These are phyloP conservation scores for Trichocladium uniseriatum DNA, from an alignment of 495 filamentous ascomycete genomes.

Conservation along the genomic window DNA sequence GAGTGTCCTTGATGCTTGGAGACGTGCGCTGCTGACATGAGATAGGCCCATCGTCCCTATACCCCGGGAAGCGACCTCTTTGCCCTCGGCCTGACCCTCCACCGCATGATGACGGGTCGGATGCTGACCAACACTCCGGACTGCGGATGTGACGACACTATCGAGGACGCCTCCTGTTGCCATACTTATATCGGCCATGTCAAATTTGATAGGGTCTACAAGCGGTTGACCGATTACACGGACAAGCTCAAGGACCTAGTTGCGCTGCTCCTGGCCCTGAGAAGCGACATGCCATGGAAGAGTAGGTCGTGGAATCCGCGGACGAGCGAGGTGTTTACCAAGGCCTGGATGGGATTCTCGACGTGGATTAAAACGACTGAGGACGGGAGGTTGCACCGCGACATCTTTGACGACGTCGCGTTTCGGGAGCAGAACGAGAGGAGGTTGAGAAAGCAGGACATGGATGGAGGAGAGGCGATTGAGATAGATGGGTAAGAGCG, in stretches of 20 bases:
- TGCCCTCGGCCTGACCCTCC: constrained; percentile 29
- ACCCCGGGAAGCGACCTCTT: constrained; percentile 28
- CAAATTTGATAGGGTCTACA: constrained; percentile 15
- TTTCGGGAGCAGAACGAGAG: constrained; percentile 13
- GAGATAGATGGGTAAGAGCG: too few species aligned
- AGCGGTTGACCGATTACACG: constrained; percentile 16
- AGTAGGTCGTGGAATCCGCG: too few species aligned
- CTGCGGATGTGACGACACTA: constrained; percentile 10
- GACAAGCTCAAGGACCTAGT: constrained; percentile 17
- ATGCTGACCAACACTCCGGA: constrained; percentile 19
- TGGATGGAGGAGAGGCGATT: background rate
- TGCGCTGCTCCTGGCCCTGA: constrained; percentile 14
- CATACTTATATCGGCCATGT: constrained; percentile 16
- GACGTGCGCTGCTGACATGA: background rate
- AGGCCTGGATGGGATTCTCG: constrained; percentile 18
- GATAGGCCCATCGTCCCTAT: constrained; percentile 21
- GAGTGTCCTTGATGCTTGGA: background rate
- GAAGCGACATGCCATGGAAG: constrained; percentile 14
- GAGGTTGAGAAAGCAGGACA: background rate
- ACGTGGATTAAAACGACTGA: constrained; percentile 20
- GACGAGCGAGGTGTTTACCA: constrained; percentile 16
- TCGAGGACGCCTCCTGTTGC: background rate
- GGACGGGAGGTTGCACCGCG: constrained; percentile 21
- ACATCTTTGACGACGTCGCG: constrained; percentile 24
- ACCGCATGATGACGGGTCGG: constrained; percentile 31